phyloP scores from a whole-genome alignment of 2,329 filamentous ascomycete genomes.

The Curvularia lunata region DNA sequence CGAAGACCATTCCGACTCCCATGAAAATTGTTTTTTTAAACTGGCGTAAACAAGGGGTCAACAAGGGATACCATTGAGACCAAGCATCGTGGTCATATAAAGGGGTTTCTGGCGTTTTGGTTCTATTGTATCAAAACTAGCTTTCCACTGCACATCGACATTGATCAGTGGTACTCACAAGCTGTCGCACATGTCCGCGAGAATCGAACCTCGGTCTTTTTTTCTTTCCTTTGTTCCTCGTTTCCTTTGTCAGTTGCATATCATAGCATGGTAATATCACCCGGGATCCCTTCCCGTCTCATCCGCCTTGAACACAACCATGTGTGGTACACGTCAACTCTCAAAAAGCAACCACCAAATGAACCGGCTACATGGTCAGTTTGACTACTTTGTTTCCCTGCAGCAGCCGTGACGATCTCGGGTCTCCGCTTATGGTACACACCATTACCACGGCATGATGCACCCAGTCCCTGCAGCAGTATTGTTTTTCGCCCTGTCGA shows the following conservation, averaged over 20 bases:
- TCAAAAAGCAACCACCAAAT: not conserved
- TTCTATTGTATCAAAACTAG: not conserved
- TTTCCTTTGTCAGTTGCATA: not conserved
- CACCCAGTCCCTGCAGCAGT: not conserved
- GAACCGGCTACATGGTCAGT: not conserved
- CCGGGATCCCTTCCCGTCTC: not conserved
- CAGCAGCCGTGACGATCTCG: slow-evolving; percentile 4
- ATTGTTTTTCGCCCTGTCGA: not conserved
- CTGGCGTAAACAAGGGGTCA: not conserved
- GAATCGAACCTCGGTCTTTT: not conserved
- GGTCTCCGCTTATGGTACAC: not conserved
- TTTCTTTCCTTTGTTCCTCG: not conserved
- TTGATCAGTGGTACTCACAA: not conserved
- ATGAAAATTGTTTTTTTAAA: not conserved
- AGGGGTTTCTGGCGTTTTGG: not conserved
- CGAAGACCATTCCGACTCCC: slow-evolving; percentile 6
- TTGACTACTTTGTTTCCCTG: not conserved
- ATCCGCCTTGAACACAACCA: not conserved
- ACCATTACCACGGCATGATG: not conserved
- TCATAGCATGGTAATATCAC: not conserved
- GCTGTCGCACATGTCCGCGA: not conserved
- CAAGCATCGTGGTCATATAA: not conserved
- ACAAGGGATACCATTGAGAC: slow-evolving; percentile 1
- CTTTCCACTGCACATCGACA: not conserved
- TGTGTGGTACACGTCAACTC: not conserved